Base-by-base conservation (phyloP, 176 grass and related monocot species). In the Tillandsia leiboldiana region DNA sequence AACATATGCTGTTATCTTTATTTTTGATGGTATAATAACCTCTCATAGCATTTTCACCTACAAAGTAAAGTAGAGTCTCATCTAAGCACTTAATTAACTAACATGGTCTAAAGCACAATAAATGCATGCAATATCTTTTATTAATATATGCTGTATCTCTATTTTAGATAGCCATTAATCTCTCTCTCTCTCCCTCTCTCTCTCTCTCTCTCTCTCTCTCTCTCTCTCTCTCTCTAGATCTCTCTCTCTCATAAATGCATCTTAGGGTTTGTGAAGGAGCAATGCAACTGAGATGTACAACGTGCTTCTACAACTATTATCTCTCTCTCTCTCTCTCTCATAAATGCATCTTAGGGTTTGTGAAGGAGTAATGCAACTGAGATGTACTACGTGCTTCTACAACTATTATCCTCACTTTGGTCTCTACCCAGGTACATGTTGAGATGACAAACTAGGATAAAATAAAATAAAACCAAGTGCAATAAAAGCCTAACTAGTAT, bases 141-240 rank as follows among this genome's bases (percentile, higher is more conserved):
- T 29, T 29, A 29, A 29, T 29, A 29, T 29, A 29, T 29, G 28
- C 28, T 29, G 28, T 29, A 29, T 29, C 28, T 29, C 3, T 29
- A 29, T 29, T 29, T 29, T 29, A 29, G 24, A 24, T 24, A 4
- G 12, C 23, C 5, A 5, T 26, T 26, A 27, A 18, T 65, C 63
- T 66, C 63, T 29, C 63, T 66, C 64, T n/a, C 10, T 66, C 64
- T 66, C 64, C 4, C 11, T 24, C 24, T 65, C 63, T 66, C 63
- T 29, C 63, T 66, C 64, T n/a, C 10, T 66, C 64, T 66, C 64
- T 12, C 11, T 66, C 64, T 66, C 64, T 12, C 11, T 66, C 64
- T 66, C 11, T 24, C 24, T 65, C 63, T 66, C 63, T 29, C 63
- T 66, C 64, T n/a, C 10, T 66, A n/a, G n/a, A n/a, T n/a, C 64